These are phyloP conservation scores for Adansonia rubrostipa DNA, from an alignment of 441 rosid species.

Conservation along the genomic window DNA sequence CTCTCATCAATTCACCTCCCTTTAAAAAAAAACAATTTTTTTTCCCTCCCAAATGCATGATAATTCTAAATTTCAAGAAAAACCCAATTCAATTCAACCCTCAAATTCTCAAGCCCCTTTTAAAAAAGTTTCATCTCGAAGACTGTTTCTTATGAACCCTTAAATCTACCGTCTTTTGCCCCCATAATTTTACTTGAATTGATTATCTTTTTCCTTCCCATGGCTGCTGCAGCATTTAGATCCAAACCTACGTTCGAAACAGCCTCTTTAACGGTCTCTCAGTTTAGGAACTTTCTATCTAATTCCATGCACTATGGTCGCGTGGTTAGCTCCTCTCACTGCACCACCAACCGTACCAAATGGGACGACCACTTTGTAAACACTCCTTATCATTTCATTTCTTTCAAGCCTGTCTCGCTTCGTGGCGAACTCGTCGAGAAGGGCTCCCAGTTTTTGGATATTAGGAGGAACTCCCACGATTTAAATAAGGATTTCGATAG, in stretches of 20 bases:
- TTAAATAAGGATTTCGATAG: constrained; percentile 35
- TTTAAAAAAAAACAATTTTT: not conserved
- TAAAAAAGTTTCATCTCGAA: not conserved
- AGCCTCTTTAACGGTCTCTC: constrained; percentile 62
- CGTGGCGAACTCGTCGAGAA: constrained; percentile 56
- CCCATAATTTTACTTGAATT: not conserved
- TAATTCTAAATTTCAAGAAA: not conserved
- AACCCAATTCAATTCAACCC: not conserved
- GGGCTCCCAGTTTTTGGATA: constrained; percentile 46
- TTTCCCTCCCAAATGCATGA: not conserved
- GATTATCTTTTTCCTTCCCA: not conserved
- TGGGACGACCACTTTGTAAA: constrained; percentile 51
- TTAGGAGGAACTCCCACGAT: constrained; percentile 36
- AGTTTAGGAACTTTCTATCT: constrained; percentile 61
- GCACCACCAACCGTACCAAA: constrained; percentile 44
- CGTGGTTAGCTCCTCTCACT: constrained; percentile 44
- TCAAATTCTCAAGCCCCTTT: not conserved
- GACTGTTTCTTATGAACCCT: not conserved
- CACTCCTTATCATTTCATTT: constrained; percentile 49
- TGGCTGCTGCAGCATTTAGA: constrained; percentile 45
- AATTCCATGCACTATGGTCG: constrained; percentile 62
- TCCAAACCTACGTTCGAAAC: constrained; percentile 44
- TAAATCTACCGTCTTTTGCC: not conserved
- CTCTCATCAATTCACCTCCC: too few relatives aligned
- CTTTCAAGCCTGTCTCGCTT: constrained; percentile 61